These are phyloP conservation scores for Penicillium rolfsii DNA, from an alignment of 2,329 filamentous ascomycete species.

Conservation along the genomic window DNA sequence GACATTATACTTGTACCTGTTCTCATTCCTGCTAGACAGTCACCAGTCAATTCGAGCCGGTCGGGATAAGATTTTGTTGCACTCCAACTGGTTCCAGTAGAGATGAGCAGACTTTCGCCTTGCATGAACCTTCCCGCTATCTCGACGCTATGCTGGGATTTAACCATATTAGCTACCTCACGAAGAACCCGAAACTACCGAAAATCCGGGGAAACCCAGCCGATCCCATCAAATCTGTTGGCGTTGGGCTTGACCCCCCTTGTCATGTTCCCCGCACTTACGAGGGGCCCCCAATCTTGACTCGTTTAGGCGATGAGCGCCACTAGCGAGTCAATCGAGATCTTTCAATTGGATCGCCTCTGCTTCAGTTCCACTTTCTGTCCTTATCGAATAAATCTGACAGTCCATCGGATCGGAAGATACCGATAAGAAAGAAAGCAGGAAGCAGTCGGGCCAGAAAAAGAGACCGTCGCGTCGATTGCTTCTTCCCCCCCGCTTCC, in stretches of 20 bases:
- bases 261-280: not conserved
- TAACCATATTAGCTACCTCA: not conserved
- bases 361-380: not conserved
- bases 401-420: constrained; percentile 15
- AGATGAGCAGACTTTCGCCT: too few species aligned
- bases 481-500: not conserved
- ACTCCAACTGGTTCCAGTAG: too few species aligned
- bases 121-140: too few species aligned
- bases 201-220: not conserved
- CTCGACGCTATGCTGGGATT: not conserved
- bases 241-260: not conserved
- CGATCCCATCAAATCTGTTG: not conserved
- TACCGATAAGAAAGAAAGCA: constrained; percentile 10
- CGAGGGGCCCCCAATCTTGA: not conserved
- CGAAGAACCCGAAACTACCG: not conserved
- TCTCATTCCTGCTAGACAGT: too few species aligned
- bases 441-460: not conserved
- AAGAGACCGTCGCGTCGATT: constrained; percentile 12
- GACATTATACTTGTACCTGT: too few species aligned
- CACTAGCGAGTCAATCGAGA: not conserved
- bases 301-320: not conserved
- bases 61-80: not conserved
- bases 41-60: not conserved
- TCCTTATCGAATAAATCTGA: constrained; percentile 4
- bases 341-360: not conserved